Conservation (phyloP, 306 rosid genomes). For the Mucuna pruriens region DNA sequence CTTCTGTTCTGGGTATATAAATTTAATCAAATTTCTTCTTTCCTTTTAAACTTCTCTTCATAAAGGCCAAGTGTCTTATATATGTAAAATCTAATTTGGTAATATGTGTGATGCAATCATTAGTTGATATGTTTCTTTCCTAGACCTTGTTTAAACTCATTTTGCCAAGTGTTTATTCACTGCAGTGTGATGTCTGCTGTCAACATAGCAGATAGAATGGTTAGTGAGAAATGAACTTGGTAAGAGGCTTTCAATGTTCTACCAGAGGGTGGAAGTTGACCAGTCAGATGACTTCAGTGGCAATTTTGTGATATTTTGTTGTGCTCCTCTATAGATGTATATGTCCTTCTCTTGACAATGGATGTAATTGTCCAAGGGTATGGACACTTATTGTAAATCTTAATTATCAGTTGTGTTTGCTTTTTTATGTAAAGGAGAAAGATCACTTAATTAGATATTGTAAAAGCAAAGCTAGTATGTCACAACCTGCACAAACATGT, state of each 20-base stretch:
- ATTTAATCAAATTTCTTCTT: constrained; percentile 14
- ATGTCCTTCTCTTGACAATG: constrained; percentile 14
- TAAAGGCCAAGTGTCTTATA: neutral
- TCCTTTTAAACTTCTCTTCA: constrained; percentile 1
- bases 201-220: neutral
- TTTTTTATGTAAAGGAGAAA: neutral
- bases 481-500: neutral
- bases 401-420: neutral
- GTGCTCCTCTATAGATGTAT: neutral
- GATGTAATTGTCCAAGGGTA: constrained; percentile 2
- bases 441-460: neutral
- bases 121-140: constrained; percentile 7
- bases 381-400: neutral
- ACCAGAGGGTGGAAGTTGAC: constrained; percentile 12
- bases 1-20: constrained; percentile 10
- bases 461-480: constrained; percentile 8
- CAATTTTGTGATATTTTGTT: constrained; percentile 7
- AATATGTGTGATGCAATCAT: constrained; percentile 17
- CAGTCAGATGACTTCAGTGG: constrained; percentile 9
- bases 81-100: constrained; percentile 8
- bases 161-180: neutral
- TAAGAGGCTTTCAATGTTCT: neutral
- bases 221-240: neutral
- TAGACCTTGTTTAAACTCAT: neutral
- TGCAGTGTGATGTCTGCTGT: neutral